Base-by-base conservation (phyloP, 768 basidiomycete genomes). In the Lactifluus piperatus region DNA sequence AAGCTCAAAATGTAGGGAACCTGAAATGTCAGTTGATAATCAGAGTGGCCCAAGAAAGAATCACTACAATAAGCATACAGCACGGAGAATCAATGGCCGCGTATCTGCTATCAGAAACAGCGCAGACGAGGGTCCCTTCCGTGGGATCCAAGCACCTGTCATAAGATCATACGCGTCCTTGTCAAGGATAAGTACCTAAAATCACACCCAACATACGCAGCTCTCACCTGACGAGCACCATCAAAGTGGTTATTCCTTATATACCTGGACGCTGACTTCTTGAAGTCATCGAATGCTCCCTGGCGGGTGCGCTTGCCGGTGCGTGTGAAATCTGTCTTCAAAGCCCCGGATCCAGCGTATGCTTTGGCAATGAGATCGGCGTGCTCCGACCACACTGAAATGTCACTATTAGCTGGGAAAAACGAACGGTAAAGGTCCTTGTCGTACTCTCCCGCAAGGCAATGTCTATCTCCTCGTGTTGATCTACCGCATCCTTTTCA, bases 211-310 rank as follows among this genome's bases (percentile, higher is more conserved):
- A 51, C 26, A 22, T 22, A 34, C 34, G 36, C 44, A 20, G 1
- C 24, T 29, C 64, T 46, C 52, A 87, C 88, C 77, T 95, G 93
- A 68, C 94, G 77, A 51, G 93, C 79, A 7, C 97, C 97, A 70
- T 99, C 97, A 63, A 97, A 88, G 74, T 91, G 91, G 69, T 95
- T 98, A 76, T 98, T 98, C 78, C 87, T 94, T 65, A 97, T 68
- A 68, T 98, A 99, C 61, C 97, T 82, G 73, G 83, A 76, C 0
- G 83, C 70, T 24, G 88, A 86, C 70, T 97, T 98, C 71, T 82
- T 77, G 0, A 90, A 90, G 71, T 99, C 97, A 67, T 93, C 85
- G 39, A 97, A 66, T 26, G 74, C 70, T 32, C 97, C 97, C 60
- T 85, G 81, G 52, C 75, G 81, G 2, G 93, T 94, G 34, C 97